A percentile compares a stretch with the other conserved stretches of the same genome.
phyloP scores from a whole-genome alignment of 164 flowering plant genomes.

The Echeveria elegans region DNA sequence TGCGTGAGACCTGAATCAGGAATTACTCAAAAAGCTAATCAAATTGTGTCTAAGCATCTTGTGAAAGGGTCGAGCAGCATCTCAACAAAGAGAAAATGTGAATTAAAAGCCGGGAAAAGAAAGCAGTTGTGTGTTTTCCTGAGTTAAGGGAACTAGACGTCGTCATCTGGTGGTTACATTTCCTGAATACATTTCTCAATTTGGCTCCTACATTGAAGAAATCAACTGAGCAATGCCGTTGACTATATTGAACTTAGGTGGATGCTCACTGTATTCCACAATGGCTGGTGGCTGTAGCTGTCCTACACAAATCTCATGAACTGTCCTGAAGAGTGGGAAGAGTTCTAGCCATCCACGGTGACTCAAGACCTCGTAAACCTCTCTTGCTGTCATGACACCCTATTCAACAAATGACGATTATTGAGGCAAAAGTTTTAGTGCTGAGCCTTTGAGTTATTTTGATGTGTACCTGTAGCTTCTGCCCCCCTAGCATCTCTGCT shows the following conservation, averaged over 20 bases:
- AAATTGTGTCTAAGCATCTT: background rate
- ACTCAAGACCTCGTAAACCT: slow-evolving; percentile 74
- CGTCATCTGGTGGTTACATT: background rate
- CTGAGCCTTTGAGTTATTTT: background rate
- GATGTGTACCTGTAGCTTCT: slow-evolving; percentile 71
- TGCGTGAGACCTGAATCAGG: background rate
- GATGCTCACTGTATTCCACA: slow-evolving; percentile 48
- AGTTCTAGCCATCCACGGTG: slow-evolving; percentile 76
- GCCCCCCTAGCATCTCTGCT: slow-evolving; percentile 92
- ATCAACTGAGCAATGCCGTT: slow-evolving; percentile 21
- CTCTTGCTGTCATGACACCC: slow-evolving; percentile 93
- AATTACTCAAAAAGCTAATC: background rate
- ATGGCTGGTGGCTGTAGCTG: slow-evolving; percentile 72
- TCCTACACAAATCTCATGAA: slow-evolving; percentile 75
- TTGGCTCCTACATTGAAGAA: background rate
- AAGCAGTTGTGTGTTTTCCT: background rate
- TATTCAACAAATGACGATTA: slow-evolving; percentile 12
- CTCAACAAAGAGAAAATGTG: background rate
- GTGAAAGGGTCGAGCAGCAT: background rate
- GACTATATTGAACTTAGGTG: slow-evolving; percentile 26
- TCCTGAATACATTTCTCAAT: background rate
- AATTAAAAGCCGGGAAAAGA: background rate
- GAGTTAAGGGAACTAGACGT: background rate
- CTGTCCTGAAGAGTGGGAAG: slow-evolving; percentile 79
- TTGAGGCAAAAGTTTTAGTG: no score